phyloP scores from a whole-genome alignment of 169 alveolate species.

The Plasmodium gonderi region DNA sequence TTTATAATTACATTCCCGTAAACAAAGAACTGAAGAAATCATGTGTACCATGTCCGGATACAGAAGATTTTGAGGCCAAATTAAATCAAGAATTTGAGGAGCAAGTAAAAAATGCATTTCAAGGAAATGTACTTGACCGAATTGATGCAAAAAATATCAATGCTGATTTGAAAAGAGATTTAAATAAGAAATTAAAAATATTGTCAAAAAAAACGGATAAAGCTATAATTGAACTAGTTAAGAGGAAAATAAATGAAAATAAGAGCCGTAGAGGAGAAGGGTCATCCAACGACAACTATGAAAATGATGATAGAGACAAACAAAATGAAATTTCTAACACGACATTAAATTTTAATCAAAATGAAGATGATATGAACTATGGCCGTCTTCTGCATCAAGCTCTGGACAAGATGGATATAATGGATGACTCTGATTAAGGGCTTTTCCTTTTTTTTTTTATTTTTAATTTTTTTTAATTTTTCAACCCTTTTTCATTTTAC shows the following conservation, averaged over 20 bases:
- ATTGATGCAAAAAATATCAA: slow-evolving; percentile 81
- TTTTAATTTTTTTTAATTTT: neutral
- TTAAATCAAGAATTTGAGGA: slow-evolving; percentile 72
- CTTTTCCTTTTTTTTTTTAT: neutral
- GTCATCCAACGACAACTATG: neutral
- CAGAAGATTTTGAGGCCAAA: slow-evolving; percentile 76
- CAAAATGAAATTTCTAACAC: neutral
- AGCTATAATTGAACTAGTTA: slow-evolving; percentile 84
- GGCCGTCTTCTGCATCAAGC: slow-evolving; percentile 62
- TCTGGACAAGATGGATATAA: slow-evolving; percentile 39
- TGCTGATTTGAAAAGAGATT: slow-evolving; percentile 87
- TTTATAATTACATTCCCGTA: slow-evolving; percentile 79
- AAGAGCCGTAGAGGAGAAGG: neutral
- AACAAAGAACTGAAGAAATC: slow-evolving; percentile 69
- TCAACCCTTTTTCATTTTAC: neutral
- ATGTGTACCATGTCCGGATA: slow-evolving; percentile 78
- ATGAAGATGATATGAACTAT: slow-evolving; percentile 23
- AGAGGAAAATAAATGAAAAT: slow-evolving; percentile 74
- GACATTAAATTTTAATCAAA: slow-evolving; percentile 46
- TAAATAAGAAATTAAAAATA: slow-evolving; percentile 79
- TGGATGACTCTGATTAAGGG: slow-evolving; percentile 73
- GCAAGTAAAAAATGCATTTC: slow-evolving; percentile 64
- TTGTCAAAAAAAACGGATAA: slow-evolving; percentile 84
- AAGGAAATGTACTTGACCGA: slow-evolving; percentile 77
- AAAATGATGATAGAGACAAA: slow-evolving; percentile 3